Evolutionary conservation across 1,284 basidiomycete genomes (phyloP).

Genomic region (Cutaneotrichosporon cutaneum): DNA sequence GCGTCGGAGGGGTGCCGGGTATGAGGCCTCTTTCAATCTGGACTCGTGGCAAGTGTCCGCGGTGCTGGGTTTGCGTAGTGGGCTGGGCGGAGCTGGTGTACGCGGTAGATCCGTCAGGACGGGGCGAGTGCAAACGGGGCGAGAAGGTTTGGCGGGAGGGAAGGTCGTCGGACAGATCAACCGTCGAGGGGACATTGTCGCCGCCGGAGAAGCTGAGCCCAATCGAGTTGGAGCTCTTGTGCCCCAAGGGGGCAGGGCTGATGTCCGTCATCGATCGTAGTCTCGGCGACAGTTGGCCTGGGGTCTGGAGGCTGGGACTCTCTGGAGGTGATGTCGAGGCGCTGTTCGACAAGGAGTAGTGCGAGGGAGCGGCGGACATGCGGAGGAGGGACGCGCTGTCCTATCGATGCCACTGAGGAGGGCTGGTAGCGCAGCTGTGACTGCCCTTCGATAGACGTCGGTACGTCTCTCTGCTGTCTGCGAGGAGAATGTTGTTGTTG

Average conservation of each 20-base stretch:
- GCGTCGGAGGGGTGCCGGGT: slow-evolving; percentile 1
- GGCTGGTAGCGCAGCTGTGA: background rate
- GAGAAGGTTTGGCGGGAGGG: background rate
- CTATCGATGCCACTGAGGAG: background rate
- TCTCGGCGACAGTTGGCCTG: slow-evolving; percentile 6
- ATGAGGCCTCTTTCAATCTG: slow-evolving; percentile 8
- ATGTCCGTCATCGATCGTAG: background rate
- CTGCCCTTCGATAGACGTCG: background rate
- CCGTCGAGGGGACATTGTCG: background rate
- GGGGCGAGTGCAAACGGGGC: background rate
- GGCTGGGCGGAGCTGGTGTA: slow-evolving; percentile 5
- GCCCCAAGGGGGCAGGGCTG: background rate
- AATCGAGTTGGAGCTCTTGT: slow-evolving; percentile 5
- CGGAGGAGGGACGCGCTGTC: background rate
- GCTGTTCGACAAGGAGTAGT: slow-evolving; percentile 6
- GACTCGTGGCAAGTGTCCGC: background rate
- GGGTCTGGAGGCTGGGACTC: slow-evolving; percentile 19
- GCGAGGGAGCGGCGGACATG: slow-evolving; percentile 3
- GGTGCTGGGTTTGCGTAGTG: background rate
- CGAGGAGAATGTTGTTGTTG: background rate
- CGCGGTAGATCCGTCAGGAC: background rate
- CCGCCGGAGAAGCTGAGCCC: background rate
- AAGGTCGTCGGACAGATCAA: slow-evolving; percentile 14
- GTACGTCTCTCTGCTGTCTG: background rate
- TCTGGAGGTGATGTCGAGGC: slow-evolving; percentile 20